phyloP scores from a whole-genome alignment of 176 grass and related monocot genomes.

The Poa pratensis region DNA sequence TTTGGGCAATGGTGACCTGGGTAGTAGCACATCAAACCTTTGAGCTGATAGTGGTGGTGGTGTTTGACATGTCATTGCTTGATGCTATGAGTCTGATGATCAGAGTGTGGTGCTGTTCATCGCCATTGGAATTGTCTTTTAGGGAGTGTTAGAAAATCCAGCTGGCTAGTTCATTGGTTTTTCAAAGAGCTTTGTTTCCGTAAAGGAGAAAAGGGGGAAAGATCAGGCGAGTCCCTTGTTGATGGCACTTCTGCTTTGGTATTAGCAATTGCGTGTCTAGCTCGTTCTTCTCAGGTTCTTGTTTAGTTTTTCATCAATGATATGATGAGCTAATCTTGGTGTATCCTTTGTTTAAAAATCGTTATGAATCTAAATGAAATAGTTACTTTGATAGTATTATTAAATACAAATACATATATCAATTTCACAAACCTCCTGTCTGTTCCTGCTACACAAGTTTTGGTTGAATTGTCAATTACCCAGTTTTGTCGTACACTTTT shows the following conservation, averaged over 20 bases:
- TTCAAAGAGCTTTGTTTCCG: neutral
- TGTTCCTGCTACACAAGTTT: neutral
- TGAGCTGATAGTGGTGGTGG: neutral
- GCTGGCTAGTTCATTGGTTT: neutral
- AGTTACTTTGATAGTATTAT: neutral
- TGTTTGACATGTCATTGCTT: neutral
- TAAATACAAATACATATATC: neutral
- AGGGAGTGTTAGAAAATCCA: too few relatives aligned
- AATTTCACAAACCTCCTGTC: neutral
- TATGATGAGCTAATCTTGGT: neutral
- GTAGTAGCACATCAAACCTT: slow-evolving; percentile 26
- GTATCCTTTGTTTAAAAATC: neutral
- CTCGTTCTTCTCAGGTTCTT: neutral
- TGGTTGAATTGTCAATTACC: neutral
- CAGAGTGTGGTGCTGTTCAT: neutral
- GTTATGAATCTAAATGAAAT: neutral
- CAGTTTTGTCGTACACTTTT: neutral
- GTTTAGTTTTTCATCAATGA: neutral
- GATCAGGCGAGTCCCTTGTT: neutral
- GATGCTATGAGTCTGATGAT: neutral
- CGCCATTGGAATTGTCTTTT: neutral
- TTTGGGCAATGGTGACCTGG: slow-evolving; percentile 22
- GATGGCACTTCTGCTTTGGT: slow-evolving; percentile 19
- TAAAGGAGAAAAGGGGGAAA: neutral
- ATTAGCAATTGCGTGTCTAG: neutral